Evolutionary conservation across 352 stramenopile genomes (phyloP), one percentile per base, ranked within the genome.

Genomic region (Halophytophthora polymorphica): DNA sequence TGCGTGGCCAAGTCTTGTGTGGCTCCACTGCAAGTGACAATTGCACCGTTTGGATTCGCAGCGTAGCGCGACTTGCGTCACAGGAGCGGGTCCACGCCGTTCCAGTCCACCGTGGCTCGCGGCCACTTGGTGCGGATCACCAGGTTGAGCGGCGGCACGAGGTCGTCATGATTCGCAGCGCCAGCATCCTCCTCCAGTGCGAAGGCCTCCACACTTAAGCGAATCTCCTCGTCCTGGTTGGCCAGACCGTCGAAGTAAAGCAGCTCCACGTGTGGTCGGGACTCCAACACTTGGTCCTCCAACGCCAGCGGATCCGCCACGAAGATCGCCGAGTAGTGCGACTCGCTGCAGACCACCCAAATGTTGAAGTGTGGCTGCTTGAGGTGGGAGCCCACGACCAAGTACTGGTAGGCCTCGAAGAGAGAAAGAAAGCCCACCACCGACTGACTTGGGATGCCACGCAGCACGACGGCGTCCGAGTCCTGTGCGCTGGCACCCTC

Each of bases 311-410:
- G 53, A 13, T 76, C 63, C 0, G 63, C 63, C 0, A 68, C 65
- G 43, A 96, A 96, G 15, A 97, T 55, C 33, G 96, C 84, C 21
- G 88, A 95, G 71, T 96, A 97, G 66, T 97, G 90, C 28, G 85
- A 96, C 64, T 97, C 88, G 39, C 84, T 96, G 62, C 90, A 96
- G 22, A 97, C 73, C 10, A 97, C 90, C 86, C 84, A 97, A 23
- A 97, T 64, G 47, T 89, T 90, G 34, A 75, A 68, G 17, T 50
- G 43, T 1, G 90, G 90, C 7, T 45, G 56, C 62, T 97, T 97
- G 35, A 96, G 61, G 19, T 78, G 57, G 17, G 69, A 75, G 19
- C 90, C 90, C 13, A 97, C 90, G 15, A 77, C 58, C 31, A 96
- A 70, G 59, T 97, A 91, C 53, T 89, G 80, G 65, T 95, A 96